Evolutionary conservation across 192 early-diverging fungal genomes (phyloP).

Genomic region (Allomyces arbusculus): DNA sequence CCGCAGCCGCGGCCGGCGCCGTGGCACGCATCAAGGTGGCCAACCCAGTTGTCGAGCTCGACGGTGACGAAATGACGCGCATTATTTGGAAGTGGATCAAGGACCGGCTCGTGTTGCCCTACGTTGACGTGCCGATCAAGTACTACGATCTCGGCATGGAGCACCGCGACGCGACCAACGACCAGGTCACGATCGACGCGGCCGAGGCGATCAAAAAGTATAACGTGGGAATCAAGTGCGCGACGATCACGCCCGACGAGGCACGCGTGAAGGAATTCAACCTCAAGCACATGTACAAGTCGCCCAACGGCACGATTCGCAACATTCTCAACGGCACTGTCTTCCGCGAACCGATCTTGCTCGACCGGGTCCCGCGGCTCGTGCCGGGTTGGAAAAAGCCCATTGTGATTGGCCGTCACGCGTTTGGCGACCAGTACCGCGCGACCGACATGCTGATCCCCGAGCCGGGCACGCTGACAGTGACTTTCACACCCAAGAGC

Average conservation of each 20-base stretch:
- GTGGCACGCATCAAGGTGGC: slow-evolving; percentile 38
- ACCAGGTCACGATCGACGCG: slow-evolving; percentile 83
- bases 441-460: slow-evolving; percentile 87
- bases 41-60: slow-evolving; percentile 69
- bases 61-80: slow-evolving; percentile 98
- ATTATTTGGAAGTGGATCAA: slow-evolving; percentile 92
- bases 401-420: slow-evolving; percentile 90
- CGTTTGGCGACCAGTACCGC: slow-evolving; percentile 96
- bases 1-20: neutral
- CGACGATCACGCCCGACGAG: slow-evolving; percentile 94
- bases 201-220: slow-evolving; percentile 93
- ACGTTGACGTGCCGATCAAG: slow-evolving; percentile 77
- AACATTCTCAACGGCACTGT: slow-evolving; percentile 94
- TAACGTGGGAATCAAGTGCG: slow-evolving; percentile 97
- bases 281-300: slow-evolving; percentile 96
- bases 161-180: slow-evolving; percentile 81
- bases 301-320: slow-evolving; percentile 89
- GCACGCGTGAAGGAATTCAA: slow-evolving; percentile 87
- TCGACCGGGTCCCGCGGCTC: slow-evolving; percentile 73
- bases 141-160: slow-evolving; percentile 90
- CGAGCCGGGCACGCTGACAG: slow-evolving; percentile 74
- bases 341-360: slow-evolving; percentile 92
- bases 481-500: slow-evolving; percentile 71
- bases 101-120: slow-evolving; percentile 77
- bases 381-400: slow-evolving; percentile 89